Percentiles rank a stretch among this genome's conserved stretches.
Evolutionary conservation across 164 flowering plant genomes (phyloP).

Genomic region (Vitis riparia): DNA sequence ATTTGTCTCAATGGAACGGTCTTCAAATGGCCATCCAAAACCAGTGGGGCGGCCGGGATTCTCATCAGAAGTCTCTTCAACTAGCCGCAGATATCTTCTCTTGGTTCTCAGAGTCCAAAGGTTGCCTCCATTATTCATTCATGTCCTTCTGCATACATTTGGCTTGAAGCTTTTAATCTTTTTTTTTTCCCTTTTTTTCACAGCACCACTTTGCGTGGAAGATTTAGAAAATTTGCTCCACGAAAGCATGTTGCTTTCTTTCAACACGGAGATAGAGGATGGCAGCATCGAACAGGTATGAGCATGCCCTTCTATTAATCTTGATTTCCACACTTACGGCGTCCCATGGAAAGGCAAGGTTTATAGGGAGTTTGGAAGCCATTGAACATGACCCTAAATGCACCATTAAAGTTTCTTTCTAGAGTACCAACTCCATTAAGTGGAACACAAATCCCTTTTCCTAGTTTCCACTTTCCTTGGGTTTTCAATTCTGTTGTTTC

Average conservation of each 20-base stretch:
- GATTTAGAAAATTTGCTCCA: conserved; percentile 46
- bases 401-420: no score
- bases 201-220: conserved; percentile 32
- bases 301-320: background rate
- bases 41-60: conserved; percentile 47
- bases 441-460: no score
- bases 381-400: no score
- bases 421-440: no score
- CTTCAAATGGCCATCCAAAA: conserved; percentile 47
- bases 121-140: conserved; percentile 4
- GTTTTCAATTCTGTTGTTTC: no score
- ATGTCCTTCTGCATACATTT: no score
- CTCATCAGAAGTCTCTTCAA: conserved; percentile 28
- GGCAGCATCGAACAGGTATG: conserved; percentile 56
- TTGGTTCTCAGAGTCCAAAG: conserved; percentile 38
- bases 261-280: conserved; percentile 59
- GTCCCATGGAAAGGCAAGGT: no score
- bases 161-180: background rate
- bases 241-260: conserved; percentile 43
- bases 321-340: background rate
- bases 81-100: conserved; percentile 34
- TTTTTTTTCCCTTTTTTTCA: background rate
- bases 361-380: no score
- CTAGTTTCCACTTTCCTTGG: no score
- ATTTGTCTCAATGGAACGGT: conserved; percentile 39